These are phyloP conservation scores for Blastocystis sp. DNA, from an alignment of 352 stramenopile species.

Conservation along the genomic window DNA sequence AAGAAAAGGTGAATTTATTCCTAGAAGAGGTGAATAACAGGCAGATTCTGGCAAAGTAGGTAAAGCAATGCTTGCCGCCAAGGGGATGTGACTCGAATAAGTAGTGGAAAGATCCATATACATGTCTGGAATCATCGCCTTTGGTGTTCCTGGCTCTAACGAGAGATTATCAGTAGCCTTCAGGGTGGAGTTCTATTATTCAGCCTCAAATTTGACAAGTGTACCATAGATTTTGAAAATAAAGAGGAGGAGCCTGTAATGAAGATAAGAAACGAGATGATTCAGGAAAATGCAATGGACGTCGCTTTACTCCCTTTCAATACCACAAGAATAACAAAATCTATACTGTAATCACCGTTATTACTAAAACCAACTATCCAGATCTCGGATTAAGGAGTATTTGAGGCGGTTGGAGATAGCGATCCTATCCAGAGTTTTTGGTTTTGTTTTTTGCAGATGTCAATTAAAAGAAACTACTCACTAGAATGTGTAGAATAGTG, in stretches of 20 bases:
- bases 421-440: too few relatives aligned
- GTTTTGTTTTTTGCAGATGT: too few relatives aligned
- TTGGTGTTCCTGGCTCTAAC: neutral
- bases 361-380: too few relatives aligned
- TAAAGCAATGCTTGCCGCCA: conserved; percentile 16
- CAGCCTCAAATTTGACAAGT: neutral
- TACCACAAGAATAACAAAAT: neutral
- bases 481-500: too few relatives aligned
- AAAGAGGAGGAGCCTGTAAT: neutral
- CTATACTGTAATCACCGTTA: too few relatives aligned
- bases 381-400: too few relatives aligned
- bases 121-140: conserved; percentile 47
- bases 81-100: conserved; percentile 35
- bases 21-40: neutral
- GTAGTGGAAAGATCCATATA: conserved; percentile 36
- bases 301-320: neutral
- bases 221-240: conserved; percentile 31
- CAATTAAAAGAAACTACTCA: too few relatives aligned
- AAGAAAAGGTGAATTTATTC: neutral
- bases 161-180: neutral
- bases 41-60: neutral
- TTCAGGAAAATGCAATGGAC: neutral
- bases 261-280: neutral
- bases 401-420: too few relatives aligned
- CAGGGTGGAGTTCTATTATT: neutral